Evolutionary conservation across 495 filamentous ascomycete genomes (phyloP), one percentile per base, ranked within the genome.

Genomic region (Aspergillus bridgeri): DNA sequence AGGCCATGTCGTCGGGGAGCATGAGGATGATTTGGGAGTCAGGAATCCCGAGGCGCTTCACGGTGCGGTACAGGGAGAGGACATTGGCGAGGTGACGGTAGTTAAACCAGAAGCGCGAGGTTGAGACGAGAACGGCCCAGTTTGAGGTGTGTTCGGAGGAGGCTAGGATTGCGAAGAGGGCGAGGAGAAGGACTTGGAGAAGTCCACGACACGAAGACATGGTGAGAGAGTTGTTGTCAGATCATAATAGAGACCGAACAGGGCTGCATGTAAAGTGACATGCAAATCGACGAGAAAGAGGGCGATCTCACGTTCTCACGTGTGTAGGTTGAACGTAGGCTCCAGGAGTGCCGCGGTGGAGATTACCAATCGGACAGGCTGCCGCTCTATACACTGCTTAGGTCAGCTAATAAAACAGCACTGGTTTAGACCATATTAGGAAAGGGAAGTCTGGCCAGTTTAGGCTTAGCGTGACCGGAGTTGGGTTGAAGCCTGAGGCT

Each of bases 61-160:
- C 94, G 63, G 95, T 98, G 64, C 94, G 91, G 79, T 98, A 98
- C 51, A 98, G 84, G 51, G 94, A 97, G 51, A 98, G 86, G 51
- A 96, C 92, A 79, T 98, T 98, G 67, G 95, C 93, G 42, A 98
- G 86, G 68, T 98, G 94, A 44, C 94, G 89, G 77, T 98, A 98
- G 77, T 98, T 98, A 84, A 98, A 98, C 94, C 94, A 98, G 79
- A 98, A 98, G 56, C 94, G 88, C 7, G 95, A 98, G n/a, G 94
- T 98, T 47, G 88, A 92, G 38, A 98, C 94, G 7, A 98, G 86
- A 48, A 98, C 94, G 3, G 94, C 94, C 95, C 95, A 98, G 70
- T 98, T 98, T 60, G 89, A 96, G 1, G 95, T 98, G 73, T 98
- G 94, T 58, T 94, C 89, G 57, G 87, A 85, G 25, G 75, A 65